Evolutionary conservation across 306 rosid species (phyloP), one percentile per base, ranked within the genome.

Genomic region (Malus sylvestris): DNA sequence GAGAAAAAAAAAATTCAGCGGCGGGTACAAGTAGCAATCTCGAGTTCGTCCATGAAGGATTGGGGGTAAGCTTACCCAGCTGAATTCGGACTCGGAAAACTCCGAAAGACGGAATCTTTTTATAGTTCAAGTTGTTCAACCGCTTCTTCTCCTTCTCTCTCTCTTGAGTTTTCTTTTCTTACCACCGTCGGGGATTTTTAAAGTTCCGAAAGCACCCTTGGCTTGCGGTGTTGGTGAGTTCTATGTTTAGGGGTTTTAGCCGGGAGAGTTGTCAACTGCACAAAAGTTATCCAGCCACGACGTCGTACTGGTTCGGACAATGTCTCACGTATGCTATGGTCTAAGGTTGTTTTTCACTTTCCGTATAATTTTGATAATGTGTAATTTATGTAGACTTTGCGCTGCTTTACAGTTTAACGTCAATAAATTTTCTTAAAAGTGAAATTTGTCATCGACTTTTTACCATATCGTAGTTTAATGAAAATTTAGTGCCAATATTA

Each of bases 31-130:
- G 40, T 72, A 73, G 71, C 70, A 15, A 18, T 71, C 45, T 14
- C 12, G 67, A 33, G 65, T 68, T 49, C 65, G 23, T 74, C 79
- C 83, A 80, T 80, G 79, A 18, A 64, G 13, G 62, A n/a, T 46
- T 42, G 22, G 14, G 78, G 59, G 12, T 42, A 52, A 32, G 73
- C 60, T 25, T n/a, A 38, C 52, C 65, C 49, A 59, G 46, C 33
- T 73, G 77, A 60, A 30, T 61, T 44, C 57, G 27, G 67, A 10
- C 18, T 72, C 38, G 20, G 38, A 16, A 49, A 57, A 15, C 66
- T 72, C 68, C 16, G 58, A 73, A 42, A 73, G 77, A 45, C 42
- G 11, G 16, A 73, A 35, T 67, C 19, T 23, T 72, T 22, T 38
- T 72, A 5, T 1, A n/a, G 51, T 71, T 73, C 61, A 73, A 40